Conservation (phyloP, 345 rosid genomes). For the Melaleuca quinquenervia region DNA sequence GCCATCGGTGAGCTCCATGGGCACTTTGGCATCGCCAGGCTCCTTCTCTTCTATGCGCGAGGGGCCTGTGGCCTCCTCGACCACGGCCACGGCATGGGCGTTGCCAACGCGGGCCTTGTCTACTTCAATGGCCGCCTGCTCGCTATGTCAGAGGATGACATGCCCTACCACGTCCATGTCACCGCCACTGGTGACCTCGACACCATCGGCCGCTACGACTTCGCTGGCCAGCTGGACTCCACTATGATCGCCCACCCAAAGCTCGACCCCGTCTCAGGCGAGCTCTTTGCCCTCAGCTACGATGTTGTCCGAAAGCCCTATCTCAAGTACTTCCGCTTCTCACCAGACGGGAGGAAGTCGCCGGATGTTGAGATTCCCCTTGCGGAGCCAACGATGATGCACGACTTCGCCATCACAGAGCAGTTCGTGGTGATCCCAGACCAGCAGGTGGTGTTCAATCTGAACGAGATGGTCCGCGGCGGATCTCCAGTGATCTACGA, state of each 20-base stretch:
- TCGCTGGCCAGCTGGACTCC: constrained; percentile 41
- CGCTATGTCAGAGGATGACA: constrained; percentile 89
- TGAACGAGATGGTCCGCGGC: constrained; percentile 66
- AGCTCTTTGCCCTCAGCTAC: constrained; percentile 69
- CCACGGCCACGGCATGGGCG: constrained; percentile 59
- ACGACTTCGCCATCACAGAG: constrained; percentile 78
- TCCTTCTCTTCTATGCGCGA: constrained; percentile 65
- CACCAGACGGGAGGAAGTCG: constrained; percentile 53
- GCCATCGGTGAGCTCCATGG: constrained; percentile 93
- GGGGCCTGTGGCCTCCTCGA: constrained; percentile 56
- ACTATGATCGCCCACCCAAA: constrained; percentile 96
- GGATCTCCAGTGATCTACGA: constrained; percentile 86
- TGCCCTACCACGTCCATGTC: constrained; percentile 66
- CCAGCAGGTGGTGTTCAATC: constrained; percentile 80
- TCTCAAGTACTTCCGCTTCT: constrained; percentile 62
- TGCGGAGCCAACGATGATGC: constrained; percentile 77
- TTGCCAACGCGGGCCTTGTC: constrained; percentile 81
- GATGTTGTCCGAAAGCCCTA: constrained; percentile 72
- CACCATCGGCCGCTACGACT: constrained; percentile 62
- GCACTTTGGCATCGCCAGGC: constrained; percentile 73
- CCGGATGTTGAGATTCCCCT: constrained; percentile 60
- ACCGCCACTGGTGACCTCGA: constrained; percentile 50
- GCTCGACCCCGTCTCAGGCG: constrained; percentile 59
- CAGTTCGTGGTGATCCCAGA: constrained; percentile 72
- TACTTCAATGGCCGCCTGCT: constrained; percentile 59